Base-by-base conservation (phyloP, 176 grass and related monocot genomes). In the Carex myosuroides region DNA sequence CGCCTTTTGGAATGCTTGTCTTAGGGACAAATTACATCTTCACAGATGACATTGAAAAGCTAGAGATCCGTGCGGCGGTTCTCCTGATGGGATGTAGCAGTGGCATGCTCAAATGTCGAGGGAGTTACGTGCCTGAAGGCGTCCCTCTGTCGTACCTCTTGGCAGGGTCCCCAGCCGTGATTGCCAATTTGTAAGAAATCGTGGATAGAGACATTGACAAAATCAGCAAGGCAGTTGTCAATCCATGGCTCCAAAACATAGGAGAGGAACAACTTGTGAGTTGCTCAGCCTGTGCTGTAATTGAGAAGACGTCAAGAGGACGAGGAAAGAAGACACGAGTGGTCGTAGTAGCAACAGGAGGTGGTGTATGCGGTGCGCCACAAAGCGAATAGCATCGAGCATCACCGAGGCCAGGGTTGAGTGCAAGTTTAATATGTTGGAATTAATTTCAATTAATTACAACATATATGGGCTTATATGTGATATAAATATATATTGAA, bases 1-100 rank as follows among this genome's bases (percentile, higher is more conserved):
- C 2, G 9, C 46, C 46, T 48, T 11, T 17, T 50, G 26, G 24
- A 77, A 56, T 77, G 13, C 50, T 77, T 3, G 6, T 77, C 50
- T 77, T 91, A 99, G 96, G 96, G 80, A 89, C 83, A 13, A 89
- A 95, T 61, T 95, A 99, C 86, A 82, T 99, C n/a, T 87, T 93
- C 3, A 59, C 54, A 70, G 88, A 89, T 82, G 91, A 95, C 83
- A 92, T 95, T 1, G 86, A 93, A 82, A 95, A 95, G 80, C 29
- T 95, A 48, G 71, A 99, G 22, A 85, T 85, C 10, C 91, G 89
- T 79, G 89, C 93, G 13, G 96, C 91, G 10, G 83, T 86, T 89
- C 86, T 99, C 86, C 96, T 99, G 48, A 99, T 99, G 96, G 96
- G 96, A 39, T 99, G 96, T 61, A 93, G 91, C 76, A 95, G 93